Conservation (phyloP, 495 filamentous ascomycete genomes). For the Achaetomiella virescens region DNA sequence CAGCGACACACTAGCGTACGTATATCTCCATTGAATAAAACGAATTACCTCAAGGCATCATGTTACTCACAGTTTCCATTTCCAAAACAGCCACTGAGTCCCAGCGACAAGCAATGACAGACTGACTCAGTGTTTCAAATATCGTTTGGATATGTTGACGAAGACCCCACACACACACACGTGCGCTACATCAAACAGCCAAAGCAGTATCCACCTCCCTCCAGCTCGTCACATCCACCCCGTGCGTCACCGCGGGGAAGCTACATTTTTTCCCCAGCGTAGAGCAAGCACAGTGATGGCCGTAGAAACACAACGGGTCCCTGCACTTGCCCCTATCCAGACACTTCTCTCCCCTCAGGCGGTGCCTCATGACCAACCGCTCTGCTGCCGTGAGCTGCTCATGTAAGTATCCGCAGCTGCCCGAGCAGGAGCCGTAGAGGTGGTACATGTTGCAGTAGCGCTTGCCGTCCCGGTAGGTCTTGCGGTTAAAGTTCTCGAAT, state of each 20-base stretch:
- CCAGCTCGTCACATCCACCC: constrained; percentile 10
- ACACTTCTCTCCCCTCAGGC: constrained; percentile 27
- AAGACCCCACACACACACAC: too few species aligned
- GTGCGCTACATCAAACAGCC: too few species aligned
- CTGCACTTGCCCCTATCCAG: constrained; percentile 31
- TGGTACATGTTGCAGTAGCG: constrained; percentile 43
- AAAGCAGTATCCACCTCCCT: neutral
- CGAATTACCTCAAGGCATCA: too few species aligned
- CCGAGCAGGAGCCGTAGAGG: constrained; percentile 35
- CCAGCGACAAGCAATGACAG: too few species aligned
- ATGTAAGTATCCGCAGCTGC: constrained; percentile 37
- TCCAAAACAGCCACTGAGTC: too few species aligned
- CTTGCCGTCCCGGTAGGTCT: constrained; percentile 27
- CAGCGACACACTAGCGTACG: too few species aligned
- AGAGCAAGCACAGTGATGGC: constrained; percentile 35
- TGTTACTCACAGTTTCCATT: too few species aligned
- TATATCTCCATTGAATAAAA: too few species aligned
- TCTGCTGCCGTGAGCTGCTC: constrained; percentile 29
- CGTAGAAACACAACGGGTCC: constrained; percentile 38
- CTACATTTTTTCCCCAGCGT: neutral
- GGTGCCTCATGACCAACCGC: constrained; percentile 35
- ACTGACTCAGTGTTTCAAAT: too few species aligned
- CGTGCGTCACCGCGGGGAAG: constrained; percentile 5
- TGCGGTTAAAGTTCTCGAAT: constrained; percentile 13
- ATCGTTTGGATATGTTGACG: too few species aligned